Base-by-base conservation (phyloP, 805 yeast species). In the Candida ficus region DNA sequence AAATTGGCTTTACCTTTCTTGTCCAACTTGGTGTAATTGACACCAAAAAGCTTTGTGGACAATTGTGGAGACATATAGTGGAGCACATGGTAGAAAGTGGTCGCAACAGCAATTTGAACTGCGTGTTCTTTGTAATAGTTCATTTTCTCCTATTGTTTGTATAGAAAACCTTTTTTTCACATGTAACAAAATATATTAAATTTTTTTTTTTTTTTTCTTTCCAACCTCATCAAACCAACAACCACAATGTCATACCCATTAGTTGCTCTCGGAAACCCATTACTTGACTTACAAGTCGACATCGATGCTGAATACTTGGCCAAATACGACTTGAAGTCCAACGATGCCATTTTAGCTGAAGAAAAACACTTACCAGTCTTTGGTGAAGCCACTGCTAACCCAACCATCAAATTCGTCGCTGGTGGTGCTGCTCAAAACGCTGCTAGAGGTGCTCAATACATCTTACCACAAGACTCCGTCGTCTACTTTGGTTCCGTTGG, bases 361-460 rank as follows among this genome's bases (percentile, higher is more conserved):
- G 89, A 79, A 49, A 75, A 81, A 63, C 96, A 88, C 69, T 67
- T 80, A 78, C 85, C 91, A 41, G 85, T 93, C 61, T 93, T 72
- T 65, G 82, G 76, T 44, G 98, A 93, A 64, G 75, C 86, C 51
- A 67, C 88, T 41, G 63, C 70, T 28, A 68, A 68, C 61, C 69
- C 73, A 28, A 76, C 73, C 44, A 79, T 87, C 47, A 76, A 78
- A 56, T 66, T 80, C 46, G 78, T 91, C 53, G 99, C 99, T 47
- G 99, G 99, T 54, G 99, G 99, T 63, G 99, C 99, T 57, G 99
- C 97, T 46, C 99, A 93, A 71, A 93, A 93, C 73, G 79, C 98
- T 49, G 97, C 98, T 43, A 81, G 99, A 69, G 99, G 96, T 60
- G 98, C 98, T 37, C 97, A 91, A 61, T 91, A 87, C 68, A 66